Percentiles rank a stretch among this genome's conserved stretches.
Evolutionary conservation across 2,329 filamentous ascomycete species (phyloP).

Genomic region (Dendrostoma leiphaemia): DNA sequence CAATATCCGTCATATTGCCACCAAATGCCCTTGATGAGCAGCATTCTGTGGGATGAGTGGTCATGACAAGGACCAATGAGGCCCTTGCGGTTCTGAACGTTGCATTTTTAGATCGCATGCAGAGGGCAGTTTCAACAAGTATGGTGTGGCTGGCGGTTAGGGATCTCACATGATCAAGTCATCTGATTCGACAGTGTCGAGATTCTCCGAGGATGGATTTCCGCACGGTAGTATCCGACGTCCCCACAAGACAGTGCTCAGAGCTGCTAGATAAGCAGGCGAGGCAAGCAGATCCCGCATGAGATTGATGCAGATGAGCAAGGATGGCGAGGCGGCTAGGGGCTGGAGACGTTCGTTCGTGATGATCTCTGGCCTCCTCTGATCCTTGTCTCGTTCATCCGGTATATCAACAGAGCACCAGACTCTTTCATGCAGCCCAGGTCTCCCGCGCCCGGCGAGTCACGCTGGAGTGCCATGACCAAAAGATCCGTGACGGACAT

Average conservation of each 20-base stretch:
- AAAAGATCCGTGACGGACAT: not conserved
- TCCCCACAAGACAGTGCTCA: constrained; percentile 1
- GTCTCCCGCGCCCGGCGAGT: no score
- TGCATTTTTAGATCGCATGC: not conserved
- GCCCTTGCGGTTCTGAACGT: constrained; percentile 5
- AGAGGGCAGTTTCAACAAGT: not conserved
- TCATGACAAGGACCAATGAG: constrained; percentile 26
- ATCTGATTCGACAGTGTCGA: constrained; percentile 17
- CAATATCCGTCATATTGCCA: no score
- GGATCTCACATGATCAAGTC: constrained; percentile 12
- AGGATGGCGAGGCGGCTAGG: not conserved
- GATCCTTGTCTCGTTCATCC: not conserved
- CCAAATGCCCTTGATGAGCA: no score
- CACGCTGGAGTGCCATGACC: not conserved
- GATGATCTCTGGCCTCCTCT: not conserved
- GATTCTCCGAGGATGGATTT: not conserved
- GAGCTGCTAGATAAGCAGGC: not conserved
- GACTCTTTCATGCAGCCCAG: no score
- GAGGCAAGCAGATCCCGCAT: constrained; percentile 5
- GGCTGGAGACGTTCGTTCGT: no score
- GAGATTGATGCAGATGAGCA: constrained; percentile 4
- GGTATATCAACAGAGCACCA: not conserved
- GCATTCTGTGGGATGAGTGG: no score
- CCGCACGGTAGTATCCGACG: constrained; percentile 14
- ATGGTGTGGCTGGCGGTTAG: not conserved